phyloP scores from a whole-genome alignment of 1,284 basidiomycete genomes.

The Naganishia liquefaciens region DNA sequence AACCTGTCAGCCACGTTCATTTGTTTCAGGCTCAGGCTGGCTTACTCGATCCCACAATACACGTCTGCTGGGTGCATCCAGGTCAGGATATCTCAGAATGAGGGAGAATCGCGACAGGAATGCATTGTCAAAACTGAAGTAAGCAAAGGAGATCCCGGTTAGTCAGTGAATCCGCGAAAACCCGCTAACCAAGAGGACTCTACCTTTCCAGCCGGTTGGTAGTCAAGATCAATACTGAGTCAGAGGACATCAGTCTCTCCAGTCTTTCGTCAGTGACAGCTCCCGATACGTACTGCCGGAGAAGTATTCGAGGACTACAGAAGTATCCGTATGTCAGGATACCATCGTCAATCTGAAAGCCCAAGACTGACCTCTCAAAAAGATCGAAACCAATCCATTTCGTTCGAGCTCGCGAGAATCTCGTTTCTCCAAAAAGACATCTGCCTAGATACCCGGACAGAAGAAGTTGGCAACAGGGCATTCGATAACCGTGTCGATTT shows the following conservation, averaged over 20 bases:
- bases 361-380: constrained; percentile 29
- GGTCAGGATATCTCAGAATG: constrained; percentile 34
- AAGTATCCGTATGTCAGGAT: neutral
- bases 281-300: constrained; percentile 23
- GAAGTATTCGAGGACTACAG: constrained; percentile 37
- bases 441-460: constrained; percentile 25
- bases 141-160: neutral
- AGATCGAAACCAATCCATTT: constrained; percentile 34
- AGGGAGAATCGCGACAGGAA: constrained; percentile 37
- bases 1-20: too few relatives aligned
- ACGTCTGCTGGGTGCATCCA: constrained; percentile 28
- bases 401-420: constrained; percentile 30
- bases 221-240: constrained; percentile 35
- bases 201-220: constrained; percentile 34
- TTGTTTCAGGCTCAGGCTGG: neutral
- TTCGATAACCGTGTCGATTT: neutral
- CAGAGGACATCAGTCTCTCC: neutral
- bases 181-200: neutral
- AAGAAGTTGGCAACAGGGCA: neutral
- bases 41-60: constrained; percentile 31
- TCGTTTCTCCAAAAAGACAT: constrained; percentile 35
- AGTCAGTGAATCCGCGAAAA: too few relatives aligned
- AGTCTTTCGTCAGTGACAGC: neutral
- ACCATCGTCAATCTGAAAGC: neutral
- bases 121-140: constrained; percentile 35